phyloP scores from a whole-genome alignment of 305 asterid species.

The Fraxinus paxiana region DNA sequence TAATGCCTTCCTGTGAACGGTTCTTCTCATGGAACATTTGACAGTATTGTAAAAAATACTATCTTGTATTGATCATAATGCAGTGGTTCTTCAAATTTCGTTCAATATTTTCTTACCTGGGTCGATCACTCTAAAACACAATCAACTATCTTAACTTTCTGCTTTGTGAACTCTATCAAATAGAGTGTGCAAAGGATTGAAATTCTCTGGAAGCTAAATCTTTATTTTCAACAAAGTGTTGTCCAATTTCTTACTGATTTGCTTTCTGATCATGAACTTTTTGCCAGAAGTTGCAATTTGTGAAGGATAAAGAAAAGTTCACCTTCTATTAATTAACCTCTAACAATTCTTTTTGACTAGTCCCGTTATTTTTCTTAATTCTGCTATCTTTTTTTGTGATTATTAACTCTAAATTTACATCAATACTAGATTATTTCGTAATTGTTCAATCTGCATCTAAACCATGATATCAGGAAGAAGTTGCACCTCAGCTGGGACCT shows the following conservation, averaged over 20 bases:
- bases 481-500: constrained; percentile 93
- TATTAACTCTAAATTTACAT: not conserved
- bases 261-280: not conserved
- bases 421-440: not conserved
- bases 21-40: not conserved
- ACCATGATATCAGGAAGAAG: constrained; percentile 74
- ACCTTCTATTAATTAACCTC: not conserved
- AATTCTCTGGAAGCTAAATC: not conserved
- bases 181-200: not conserved
- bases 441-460: constrained; percentile 24
- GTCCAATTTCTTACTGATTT: not conserved
- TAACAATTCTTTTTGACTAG: not conserved
- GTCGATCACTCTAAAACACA: not conserved
- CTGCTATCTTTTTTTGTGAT: not conserved
- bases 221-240: not conserved
- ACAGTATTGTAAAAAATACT: not conserved
- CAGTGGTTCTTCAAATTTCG: not conserved
- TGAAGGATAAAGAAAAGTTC: not conserved
- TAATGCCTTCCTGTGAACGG: not conserved
- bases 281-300: not conserved
- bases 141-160: not conserved
- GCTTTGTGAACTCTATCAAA: not conserved
- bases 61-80: not conserved
- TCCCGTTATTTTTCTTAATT: not conserved
- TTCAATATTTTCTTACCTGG: not conserved